Percentiles rank a stretch among this genome's conserved stretches.
phyloP scores from a whole-genome alignment of 208 protist genomes.

The Trypanosoma mega region DNA sequence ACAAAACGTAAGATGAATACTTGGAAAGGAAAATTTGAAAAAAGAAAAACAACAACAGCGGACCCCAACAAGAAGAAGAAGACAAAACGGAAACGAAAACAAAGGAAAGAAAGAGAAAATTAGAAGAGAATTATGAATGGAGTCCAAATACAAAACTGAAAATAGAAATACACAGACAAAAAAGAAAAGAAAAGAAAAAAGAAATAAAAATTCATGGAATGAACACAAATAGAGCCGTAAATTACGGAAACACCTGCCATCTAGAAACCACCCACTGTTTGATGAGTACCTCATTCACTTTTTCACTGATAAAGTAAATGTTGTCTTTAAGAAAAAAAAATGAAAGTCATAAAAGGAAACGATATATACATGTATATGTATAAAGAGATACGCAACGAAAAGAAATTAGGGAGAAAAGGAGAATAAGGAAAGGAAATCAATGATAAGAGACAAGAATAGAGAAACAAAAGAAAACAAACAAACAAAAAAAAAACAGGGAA shows the following conservation, averaged over 20 bases:
- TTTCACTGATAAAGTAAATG: too few relatives aligned
- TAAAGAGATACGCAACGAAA: too few relatives aligned
- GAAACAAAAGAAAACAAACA: not conserved
- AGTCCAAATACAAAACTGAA: not conserved
- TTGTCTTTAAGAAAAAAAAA: too few relatives aligned
- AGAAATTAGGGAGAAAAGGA: conserved; percentile 11
- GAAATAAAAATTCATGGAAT: too few relatives aligned
- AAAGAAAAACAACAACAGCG: not conserved
- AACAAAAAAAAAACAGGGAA: conserved; percentile 1
- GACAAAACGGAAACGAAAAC: not conserved
- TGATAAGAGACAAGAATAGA: not conserved
- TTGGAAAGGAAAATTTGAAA: not conserved
- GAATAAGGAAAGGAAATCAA: conserved; percentile 5
- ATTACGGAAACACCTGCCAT: too few relatives aligned
- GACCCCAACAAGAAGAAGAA: not conserved
- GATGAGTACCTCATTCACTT: too few relatives aligned
- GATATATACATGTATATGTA: too few relatives aligned
- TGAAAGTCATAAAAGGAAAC: too few relatives aligned
- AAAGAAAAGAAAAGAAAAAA: not conserved
- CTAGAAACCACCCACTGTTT: too few relatives aligned
- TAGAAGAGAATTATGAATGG: not conserved
- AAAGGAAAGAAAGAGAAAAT: conserved; percentile 7
- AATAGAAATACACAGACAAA: conserved; percentile 5
- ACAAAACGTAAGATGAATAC: not conserved
- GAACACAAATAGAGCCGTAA: too few relatives aligned